phyloP scores from a whole-genome alignment of 2,329 filamentous ascomycete genomes.

The Aspergillus sp. region DNA sequence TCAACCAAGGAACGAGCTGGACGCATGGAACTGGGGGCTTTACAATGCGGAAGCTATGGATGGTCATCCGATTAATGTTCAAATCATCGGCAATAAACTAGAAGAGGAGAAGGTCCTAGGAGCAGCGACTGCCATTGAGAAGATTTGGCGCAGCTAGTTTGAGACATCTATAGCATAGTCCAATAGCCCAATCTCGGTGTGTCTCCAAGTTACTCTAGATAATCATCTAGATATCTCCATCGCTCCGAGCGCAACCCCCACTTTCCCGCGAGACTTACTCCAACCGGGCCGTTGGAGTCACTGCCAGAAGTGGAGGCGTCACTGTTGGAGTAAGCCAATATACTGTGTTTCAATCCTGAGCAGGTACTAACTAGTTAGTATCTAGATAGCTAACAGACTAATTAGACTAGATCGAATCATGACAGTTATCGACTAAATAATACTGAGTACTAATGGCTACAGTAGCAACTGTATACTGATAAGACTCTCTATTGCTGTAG shows the following conservation, averaged over 20 bases:
- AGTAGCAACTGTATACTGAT: too few species aligned
- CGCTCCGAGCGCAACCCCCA: neutral
- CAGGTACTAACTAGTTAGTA: too few species aligned
- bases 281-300: neutral
- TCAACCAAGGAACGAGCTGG: slow-evolving; percentile 52
- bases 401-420: neutral
- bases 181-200: neutral
- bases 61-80: slow-evolving; percentile 54
- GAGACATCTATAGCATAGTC: neutral
- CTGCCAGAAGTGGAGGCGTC: neutral
- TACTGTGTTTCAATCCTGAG: too few species aligned
- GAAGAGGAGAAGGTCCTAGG: slow-evolving; percentile 60
- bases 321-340: neutral
- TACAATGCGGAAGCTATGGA: slow-evolving; percentile 48
- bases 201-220: neutral
- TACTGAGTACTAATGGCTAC: neutral
- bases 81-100: slow-evolving; percentile 54
- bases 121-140: slow-evolving; percentile 36
- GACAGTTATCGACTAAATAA: neutral
- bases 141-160: slow-evolving; percentile 22
- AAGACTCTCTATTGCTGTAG: too few species aligned
- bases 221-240: neutral
- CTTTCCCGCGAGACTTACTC: neutral
- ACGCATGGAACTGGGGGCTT: slow-evolving; percentile 54
- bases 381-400: neutral